A percentile compares a stretch with the other conserved stretches of the same genome.
Conservation (phyloP, 164 flowering plant species). For the Paratinospora sagittata region DNA sequence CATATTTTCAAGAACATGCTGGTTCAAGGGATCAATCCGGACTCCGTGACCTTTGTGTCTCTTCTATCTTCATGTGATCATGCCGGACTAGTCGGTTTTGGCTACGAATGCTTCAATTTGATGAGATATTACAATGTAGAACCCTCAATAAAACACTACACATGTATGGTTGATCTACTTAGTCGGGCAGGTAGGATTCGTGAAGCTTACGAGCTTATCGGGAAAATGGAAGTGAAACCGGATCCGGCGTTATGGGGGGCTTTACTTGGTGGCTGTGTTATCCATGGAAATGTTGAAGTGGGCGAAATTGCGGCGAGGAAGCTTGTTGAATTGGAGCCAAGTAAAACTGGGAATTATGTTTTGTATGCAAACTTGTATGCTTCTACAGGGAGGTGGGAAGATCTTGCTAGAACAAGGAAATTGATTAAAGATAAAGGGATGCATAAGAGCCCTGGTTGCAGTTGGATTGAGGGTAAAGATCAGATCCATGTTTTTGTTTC, state of each 20-base stretch:
- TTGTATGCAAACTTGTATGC: slow-evolving; percentile 63
- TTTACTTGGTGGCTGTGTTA: slow-evolving; percentile 56
- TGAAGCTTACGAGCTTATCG: slow-evolving; percentile 32
- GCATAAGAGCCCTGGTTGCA: slow-evolving; percentile 66
- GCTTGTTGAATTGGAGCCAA: slow-evolving; percentile 49
- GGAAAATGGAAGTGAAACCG: slow-evolving; percentile 36
- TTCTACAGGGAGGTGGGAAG: slow-evolving; percentile 46
- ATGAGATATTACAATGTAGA: slow-evolving; percentile 37
- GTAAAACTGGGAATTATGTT: slow-evolving; percentile 47
- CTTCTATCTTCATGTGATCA: slow-evolving; percentile 66
- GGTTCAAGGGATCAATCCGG: slow-evolving; percentile 41
- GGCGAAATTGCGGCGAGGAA: slow-evolving; percentile 52
- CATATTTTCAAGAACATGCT: slow-evolving; percentile 42
- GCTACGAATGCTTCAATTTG: slow-evolving; percentile 37
- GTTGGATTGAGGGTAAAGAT: slow-evolving; percentile 64
- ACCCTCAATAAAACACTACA: slow-evolving; percentile 59
- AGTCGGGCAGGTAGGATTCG: slow-evolving; percentile 54
- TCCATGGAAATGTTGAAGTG: slow-evolving; percentile 34
- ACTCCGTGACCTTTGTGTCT: slow-evolving; percentile 55
- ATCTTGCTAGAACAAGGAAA: slow-evolving; percentile 43
- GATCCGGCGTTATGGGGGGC: slow-evolving; percentile 71
- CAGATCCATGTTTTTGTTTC: slow-evolving; percentile 54
- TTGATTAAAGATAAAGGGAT: slow-evolving; percentile 41
- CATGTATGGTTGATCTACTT: slow-evolving; percentile 64
- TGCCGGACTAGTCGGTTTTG: slow-evolving; percentile 45